Conservation (phyloP, 208 protist genomes). For the Acanthamoeba healyi region DNA sequence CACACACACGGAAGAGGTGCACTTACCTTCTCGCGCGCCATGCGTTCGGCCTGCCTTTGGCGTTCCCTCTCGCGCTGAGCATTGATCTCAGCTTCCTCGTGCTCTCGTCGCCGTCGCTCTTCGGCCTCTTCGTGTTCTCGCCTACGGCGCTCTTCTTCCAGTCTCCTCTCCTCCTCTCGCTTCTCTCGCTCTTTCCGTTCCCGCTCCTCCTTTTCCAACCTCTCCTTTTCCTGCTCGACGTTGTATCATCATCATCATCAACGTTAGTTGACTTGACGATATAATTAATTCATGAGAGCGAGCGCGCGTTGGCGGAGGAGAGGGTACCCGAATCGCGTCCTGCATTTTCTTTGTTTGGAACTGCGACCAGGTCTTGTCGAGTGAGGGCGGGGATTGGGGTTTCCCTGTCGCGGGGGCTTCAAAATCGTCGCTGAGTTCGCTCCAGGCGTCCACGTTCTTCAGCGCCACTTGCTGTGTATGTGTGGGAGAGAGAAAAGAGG, state of each 20-base stretch:
- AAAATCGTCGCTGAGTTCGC: conserved; percentile 50
- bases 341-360: conserved; percentile 48
- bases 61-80: conserved; percentile 39
- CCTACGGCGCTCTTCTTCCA: conserved; percentile 14
- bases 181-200: conserved; percentile 9
- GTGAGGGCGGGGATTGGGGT: neutral
- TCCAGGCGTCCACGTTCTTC: conserved; percentile 46
- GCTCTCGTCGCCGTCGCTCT: conserved; percentile 6
- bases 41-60: neutral
- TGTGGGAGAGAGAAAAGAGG: neutral
- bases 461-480: conserved; percentile 30
- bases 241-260: neutral
- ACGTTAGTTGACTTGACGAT: too few relatives aligned
- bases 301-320: neutral
- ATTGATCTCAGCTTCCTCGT: neutral
- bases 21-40: conserved; percentile 24
- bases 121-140: conserved; percentile 37
- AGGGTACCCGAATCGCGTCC: neutral
- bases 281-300: too few relatives aligned
- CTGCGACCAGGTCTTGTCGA: conserved; percentile 58
- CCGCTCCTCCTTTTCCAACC: conserved; percentile 31
- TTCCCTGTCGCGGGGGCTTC: neutral
- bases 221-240: neutral
- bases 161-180: neutral
- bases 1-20: neutral